Evolutionary conservation across 2,329 filamentous ascomycete genomes (phyloP), one percentile per base, ranked within the genome.

Genomic region (Simplicillium sp.): DNA sequence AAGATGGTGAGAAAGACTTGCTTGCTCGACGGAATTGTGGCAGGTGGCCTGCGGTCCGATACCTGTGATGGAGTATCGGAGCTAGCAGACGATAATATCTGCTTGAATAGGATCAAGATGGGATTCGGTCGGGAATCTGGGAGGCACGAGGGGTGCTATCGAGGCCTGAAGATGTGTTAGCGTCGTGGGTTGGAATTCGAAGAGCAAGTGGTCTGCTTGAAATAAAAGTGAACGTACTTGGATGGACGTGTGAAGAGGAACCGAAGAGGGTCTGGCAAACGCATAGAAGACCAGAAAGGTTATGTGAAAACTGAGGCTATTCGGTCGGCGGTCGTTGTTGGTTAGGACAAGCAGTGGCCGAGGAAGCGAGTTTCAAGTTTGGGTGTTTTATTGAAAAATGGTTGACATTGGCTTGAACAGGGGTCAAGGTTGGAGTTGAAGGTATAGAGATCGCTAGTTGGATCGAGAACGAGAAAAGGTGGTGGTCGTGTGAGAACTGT

Each of bases 201-300:
- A 34, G 33, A 42, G 29, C 29, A 39, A 44, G 37, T 41, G 6
- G 29, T 44, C 39, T 28, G 38, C 34, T n/a, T n/a, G n/a, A 33
- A 45, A 37, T 38, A 41, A 36, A 40, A 29, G 36, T 29, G 14
- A 20, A 70, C 84, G 61, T 69, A 94, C 88, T 94, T 94, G 66
- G 87, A 86, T 61, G 87, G 87, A 75, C 92, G 59, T 33, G 59
- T 92, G 62, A 87, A 94, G 56, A 95, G 80, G 72, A 94, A 92
- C 70, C 87, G 85, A 61, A 94, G 79, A 59, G 94, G 80, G 68
- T 94, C 86, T 70, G 82, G 84, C 65, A 77, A 82, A 84, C 80
- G 89, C 88, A 95, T 95, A 82, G 80, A 86, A 78, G 66, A 69
- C 60, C 56, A 54, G 46, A 48, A 46, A 45, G 43, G 12, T 9